Evolutionary conservation across 495 filamentous ascomycete species (phyloP), one percentile per base, ranked within the genome.

Genomic region (Aspergillus funiculosus): DNA sequence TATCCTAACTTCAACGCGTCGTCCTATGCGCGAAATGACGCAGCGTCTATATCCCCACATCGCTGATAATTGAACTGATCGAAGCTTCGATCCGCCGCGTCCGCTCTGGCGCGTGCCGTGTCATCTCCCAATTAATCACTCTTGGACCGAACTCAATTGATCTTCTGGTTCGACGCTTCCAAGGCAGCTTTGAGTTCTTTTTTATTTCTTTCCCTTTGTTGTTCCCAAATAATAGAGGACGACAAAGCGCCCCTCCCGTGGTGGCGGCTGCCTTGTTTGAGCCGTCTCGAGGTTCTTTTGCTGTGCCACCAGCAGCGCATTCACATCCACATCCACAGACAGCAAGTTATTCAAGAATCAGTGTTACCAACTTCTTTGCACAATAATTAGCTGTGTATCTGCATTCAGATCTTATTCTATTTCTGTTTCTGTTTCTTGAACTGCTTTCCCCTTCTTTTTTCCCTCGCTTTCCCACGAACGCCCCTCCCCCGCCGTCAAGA

Each of bases 1-100:
- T n/a, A n/a, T n/a, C n/a, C n/a, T n/a, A n/a, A n/a, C n/a, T n/a
- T 35, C 9, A 40, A 41, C 46, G 46, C 37, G 46, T 41, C 37
- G 26, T 15, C 4, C 15, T 13, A 9, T 11, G 9, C 25, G 35
- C 27, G 18, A 19, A 28, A 38, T 17, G 18, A 30, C 24, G 11
- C 9, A 14, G 9, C 26, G 18, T 29, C 1, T 26, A 17, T 6
- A 18, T n/a, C 0, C 1, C 14, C 11, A 19, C 3, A 4, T 21
- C n/a, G n/a, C 2, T n/a, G 27, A 9, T 28, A 6, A n/a, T 28
- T 5, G 28, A 36, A 21, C 27, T 41, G 37, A 8, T 27, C 41
- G 37, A 10, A 32, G n/a, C 39, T 27, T 15, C 41, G 22, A 28
- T 31, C 30, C 24, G 18, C 39, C 47, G 43, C 43, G 43, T 37